Evolutionary conservation across 768 basidiomycete genomes (phyloP).

Genomic region (Suillus ampliporus): DNA sequence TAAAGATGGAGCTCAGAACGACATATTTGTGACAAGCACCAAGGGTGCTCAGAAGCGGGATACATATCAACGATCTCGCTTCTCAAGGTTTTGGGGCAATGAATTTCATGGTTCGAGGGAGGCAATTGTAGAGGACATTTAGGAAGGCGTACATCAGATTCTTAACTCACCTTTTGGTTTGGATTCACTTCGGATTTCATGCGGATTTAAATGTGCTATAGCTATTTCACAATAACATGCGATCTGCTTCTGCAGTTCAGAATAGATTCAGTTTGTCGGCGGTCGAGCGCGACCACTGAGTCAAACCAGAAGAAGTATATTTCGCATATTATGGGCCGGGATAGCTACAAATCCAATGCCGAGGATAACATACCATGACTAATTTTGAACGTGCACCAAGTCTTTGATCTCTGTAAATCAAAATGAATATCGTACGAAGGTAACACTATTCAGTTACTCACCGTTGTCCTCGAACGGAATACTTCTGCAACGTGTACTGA

Average conservation of each 20-base stretch:
- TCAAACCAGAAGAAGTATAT: background rate
- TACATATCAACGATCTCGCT: background rate
- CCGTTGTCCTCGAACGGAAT: constrained; percentile 49
- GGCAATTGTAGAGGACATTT: background rate
- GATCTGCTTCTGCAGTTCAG: background rate
- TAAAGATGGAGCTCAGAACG: constrained; percentile 48
- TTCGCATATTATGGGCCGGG: background rate
- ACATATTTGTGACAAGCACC: constrained; percentile 39
- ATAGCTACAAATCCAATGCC: background rate
- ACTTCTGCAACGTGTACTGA: constrained; percentile 45
- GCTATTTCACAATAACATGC: background rate
- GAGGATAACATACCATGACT: constrained; percentile 35
- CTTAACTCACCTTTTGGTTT: background rate
- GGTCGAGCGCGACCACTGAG: background rate
- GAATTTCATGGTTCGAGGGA: background rate
- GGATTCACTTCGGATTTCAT: background rate
- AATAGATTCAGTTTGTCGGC: background rate
- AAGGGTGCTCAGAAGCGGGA: background rate
- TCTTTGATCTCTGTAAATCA: constrained; percentile 40
- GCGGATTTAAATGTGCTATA: background rate
- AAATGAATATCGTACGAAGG: constrained; percentile 5
- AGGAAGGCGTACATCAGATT: background rate
- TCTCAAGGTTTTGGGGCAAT: constrained; percentile 9
- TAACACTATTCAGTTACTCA: constrained; percentile 33
- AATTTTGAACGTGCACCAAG: constrained; percentile 48